These are phyloP conservation scores for Endotrypanum monterogeii DNA, from an alignment of 208 protist genomes.

Conservation along the genomic window DNA sequence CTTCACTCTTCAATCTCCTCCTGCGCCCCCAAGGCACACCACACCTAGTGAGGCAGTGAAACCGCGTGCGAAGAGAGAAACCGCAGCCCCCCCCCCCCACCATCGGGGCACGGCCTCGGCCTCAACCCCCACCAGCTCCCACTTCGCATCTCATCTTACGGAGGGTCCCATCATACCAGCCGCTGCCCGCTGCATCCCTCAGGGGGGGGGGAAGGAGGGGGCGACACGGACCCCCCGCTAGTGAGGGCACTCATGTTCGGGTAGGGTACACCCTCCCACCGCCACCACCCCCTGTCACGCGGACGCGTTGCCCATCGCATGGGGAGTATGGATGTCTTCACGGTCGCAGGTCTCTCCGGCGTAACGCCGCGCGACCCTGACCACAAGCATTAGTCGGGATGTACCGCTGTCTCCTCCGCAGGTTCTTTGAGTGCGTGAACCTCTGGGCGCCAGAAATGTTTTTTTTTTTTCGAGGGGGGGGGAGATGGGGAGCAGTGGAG, in stretches of 20 bases:
- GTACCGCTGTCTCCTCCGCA: too few species aligned
- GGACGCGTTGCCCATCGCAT: background rate
- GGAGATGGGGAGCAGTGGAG: too few species aligned
- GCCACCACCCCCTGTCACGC: background rate
- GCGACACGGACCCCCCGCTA: background rate
- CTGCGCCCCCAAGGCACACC: background rate
- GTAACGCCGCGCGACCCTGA: background rate
- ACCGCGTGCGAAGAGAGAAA: too few species aligned
- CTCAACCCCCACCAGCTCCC: background rate
- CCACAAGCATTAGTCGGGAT: background rate
- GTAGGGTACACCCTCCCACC: too few species aligned
- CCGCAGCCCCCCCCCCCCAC: background rate
- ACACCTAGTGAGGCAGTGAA: background rate
- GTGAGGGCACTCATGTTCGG: background rate
- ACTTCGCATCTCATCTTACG: background rate
- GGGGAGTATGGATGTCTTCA: background rate
- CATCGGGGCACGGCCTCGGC: background rate
- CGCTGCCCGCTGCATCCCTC: constrained; percentile 1
- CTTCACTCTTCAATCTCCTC: background rate
- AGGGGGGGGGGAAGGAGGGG: too few species aligned
- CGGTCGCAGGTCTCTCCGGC: background rate
- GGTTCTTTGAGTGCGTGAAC: background rate
- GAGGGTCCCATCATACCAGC: background rate
- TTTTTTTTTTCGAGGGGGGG: too few species aligned
- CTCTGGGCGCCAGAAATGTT: background rate